Conservation (phyloP, 208 protist genomes). For the Acanthamoeba royreba region DNA sequence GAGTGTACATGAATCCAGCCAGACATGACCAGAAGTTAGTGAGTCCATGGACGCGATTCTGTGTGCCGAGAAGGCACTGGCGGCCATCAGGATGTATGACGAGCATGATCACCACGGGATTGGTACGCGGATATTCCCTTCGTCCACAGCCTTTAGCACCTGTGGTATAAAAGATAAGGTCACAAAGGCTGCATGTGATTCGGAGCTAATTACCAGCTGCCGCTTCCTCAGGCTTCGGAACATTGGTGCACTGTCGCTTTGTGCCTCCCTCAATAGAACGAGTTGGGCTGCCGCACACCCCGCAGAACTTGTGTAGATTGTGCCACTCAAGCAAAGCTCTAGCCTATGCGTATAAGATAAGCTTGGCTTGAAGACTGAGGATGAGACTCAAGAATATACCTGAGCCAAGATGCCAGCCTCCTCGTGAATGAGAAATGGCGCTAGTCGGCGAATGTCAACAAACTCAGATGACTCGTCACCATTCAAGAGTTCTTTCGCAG, state of each 20-base stretch:
- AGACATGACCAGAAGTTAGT: neutral
- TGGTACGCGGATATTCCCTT: neutral
- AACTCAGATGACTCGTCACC: neutral
- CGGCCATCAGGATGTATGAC: neutral
- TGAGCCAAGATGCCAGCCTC: neutral
- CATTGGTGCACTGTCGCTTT: neutral
- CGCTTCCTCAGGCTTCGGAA: neutral
- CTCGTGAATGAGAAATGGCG: neutral
- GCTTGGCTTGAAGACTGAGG: neutral
- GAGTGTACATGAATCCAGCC: neutral
- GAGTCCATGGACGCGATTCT: neutral
- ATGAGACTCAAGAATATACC: neutral
- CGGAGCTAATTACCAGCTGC: too few relatives aligned
- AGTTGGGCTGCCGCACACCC: neutral
- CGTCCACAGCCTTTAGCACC: neutral
- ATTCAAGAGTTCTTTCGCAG: neutral
- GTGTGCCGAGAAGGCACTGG: neutral
- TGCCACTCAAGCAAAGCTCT: neutral
- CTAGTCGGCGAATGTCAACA: neutral
- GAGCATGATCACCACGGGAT: neutral
- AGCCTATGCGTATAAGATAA: neutral
- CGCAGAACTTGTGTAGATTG: neutral
- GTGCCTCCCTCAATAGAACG: neutral
- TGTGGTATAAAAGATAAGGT: too few relatives aligned
- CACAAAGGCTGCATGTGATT: neutral